Base-by-base conservation (phyloP, 108 stramenopile genomes). In the Discostella pseudostelligera region DNA sequence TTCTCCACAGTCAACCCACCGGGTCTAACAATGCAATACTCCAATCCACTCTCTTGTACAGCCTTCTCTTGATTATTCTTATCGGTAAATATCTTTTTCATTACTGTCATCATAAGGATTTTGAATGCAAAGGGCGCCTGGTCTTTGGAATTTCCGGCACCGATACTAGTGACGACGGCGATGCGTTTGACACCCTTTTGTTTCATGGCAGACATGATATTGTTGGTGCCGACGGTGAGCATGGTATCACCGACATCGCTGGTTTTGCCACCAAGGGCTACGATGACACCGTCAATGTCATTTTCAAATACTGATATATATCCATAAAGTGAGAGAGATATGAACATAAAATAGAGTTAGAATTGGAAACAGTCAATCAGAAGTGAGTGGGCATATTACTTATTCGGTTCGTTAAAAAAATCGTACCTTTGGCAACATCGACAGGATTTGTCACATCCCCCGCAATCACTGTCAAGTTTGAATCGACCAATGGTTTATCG, bases 51-150 rank as follows among this genome's bases (percentile, higher is more conserved):
- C 13, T 76, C 59, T 53, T 64, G 56, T 51, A 90, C 88, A 8
- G 91, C 94, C 55, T 71, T 79, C 73, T 99, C 98, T 74, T 99
- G 98, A 32, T 91, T 93, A 74, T 99, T 97, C 82, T 99, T 99
- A 81, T 99, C 98, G 40, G 63, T 70, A 69, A 99, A 97, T 61
- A 97, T 97, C 64, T 93, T 94, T 72, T 90, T 95, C 93, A 94
- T 97, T 46, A 87, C 98, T 3, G 98, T 99, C 82, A 79, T 86
- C 98, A 99, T 99, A 47, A 99, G 76, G 24, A 94, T 70, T 62
- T 94, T 94, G 86, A 94, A 94, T 22, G 92, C 86, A 76, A 97
- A 95, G 12, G 92, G 92, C 10, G 94, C 94, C 70, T 99, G 97
- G 26, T 85, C 81, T 78, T 97, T 91, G 48, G 84, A 86, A 67